Evolutionary conservation across 192 early-diverging fungal genomes (phyloP).

Genomic region (Lunasporangiospora selenospora): DNA sequence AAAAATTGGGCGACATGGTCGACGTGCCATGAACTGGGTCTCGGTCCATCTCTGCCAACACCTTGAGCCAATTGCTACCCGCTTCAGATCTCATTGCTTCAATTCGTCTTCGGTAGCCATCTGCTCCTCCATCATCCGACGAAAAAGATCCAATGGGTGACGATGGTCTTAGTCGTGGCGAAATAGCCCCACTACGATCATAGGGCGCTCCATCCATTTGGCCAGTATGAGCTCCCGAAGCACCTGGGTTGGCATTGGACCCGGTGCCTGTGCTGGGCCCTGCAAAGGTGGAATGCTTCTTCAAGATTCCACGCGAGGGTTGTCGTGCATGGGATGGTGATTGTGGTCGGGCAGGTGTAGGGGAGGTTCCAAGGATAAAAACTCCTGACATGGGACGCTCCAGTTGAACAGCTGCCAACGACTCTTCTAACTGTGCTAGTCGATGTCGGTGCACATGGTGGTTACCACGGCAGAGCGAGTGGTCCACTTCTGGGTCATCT

Average conservation of each 20-base stretch:
- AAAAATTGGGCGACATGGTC: no score
- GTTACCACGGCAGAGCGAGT: conserved; percentile 12
- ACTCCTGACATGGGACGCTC: not conserved
- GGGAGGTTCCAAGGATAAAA: conserved; percentile 3
- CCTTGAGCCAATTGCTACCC: conserved; percentile 60
- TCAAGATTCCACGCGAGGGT: conserved; percentile 13
- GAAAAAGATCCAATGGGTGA: conserved; percentile 34
- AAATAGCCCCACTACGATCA: conserved; percentile 6
- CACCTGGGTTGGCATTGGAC: conserved; percentile 3
- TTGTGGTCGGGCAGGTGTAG: not conserved
- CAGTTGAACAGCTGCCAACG: conserved; percentile 13
- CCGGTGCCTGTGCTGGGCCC: not conserved
- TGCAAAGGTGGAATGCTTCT: conserved; percentile 2
- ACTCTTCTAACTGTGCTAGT: conserved; percentile 28
- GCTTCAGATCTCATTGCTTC: conserved; percentile 62
- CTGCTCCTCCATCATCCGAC: conserved; percentile 26
- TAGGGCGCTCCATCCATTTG: not conserved
- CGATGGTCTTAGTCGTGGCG: conserved; percentile 21
- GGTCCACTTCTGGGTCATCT: conserved; percentile 8
- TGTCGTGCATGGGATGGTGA: conserved; percentile 10
- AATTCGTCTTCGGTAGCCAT: conserved; percentile 55
- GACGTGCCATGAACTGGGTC: no score
- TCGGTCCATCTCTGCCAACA: conserved; percentile 59
- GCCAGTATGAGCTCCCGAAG: not conserved
- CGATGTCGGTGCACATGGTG: conserved; percentile 48